Evolutionary conservation across 352 stramenopile species (phyloP).

Genomic region (Saprolegnia diclina): DNA sequence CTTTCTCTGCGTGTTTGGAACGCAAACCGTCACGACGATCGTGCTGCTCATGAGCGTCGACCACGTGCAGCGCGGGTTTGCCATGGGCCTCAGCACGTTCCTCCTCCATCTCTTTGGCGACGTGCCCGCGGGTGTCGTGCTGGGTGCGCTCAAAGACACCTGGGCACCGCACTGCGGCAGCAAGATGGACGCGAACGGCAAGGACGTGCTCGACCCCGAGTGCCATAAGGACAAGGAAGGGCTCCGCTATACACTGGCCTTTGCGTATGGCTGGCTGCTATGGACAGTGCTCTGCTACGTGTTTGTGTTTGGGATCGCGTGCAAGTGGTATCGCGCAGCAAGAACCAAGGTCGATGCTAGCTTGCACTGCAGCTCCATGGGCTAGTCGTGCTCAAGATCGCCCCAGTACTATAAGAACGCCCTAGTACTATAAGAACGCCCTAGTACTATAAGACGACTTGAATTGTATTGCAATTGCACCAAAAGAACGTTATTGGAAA

Average conservation of each 20-base stretch:
- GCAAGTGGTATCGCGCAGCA: conserved; percentile 3
- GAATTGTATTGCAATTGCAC: too few species aligned
- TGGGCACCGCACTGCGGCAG: conserved; percentile 52
- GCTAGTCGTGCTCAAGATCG: background rate
- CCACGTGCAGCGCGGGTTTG: conserved; percentile 79
- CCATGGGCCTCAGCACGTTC: conserved; percentile 54
- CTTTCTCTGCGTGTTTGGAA: conserved; percentile 57
- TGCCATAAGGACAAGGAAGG: conserved; percentile 53
- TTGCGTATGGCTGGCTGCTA: conserved; percentile 62
- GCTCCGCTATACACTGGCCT: conserved; percentile 63
- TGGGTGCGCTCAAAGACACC: conserved; percentile 16
- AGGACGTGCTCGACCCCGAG: conserved; percentile 53
- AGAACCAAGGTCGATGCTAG: background rate
- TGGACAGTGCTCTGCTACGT: conserved; percentile 45
- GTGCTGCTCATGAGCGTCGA: conserved; percentile 87
- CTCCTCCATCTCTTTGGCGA: conserved; percentile 18
- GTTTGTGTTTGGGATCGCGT: background rate
- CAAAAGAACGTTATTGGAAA: too few species aligned
- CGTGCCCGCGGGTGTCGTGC: conserved; percentile 5
- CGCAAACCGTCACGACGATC: conserved; percentile 78
- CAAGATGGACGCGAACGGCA: conserved; percentile 48
- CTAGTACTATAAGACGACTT: too few species aligned
- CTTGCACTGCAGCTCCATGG: background rate
- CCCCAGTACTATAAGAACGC: too few species aligned
- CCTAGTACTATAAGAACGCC: too few species aligned